A percentile compares a stretch with the other conserved stretches of the same genome.
Conservation (phyloP, 768 basidiomycete species). For the Hydnum rufescens region DNA sequence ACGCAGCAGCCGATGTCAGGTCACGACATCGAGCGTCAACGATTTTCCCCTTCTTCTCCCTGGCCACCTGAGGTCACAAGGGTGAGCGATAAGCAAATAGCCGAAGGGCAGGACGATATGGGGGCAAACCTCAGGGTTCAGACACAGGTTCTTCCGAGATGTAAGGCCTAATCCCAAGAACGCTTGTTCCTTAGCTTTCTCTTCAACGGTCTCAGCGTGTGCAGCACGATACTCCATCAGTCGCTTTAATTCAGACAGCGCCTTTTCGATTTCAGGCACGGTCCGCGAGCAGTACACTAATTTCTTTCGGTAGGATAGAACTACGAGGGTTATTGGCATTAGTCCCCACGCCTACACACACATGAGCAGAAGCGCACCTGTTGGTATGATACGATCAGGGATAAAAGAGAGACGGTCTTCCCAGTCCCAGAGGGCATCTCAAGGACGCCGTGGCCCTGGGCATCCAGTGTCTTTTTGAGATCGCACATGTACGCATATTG, state of each 20-base stretch:
- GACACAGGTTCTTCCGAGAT: constrained; percentile 88
- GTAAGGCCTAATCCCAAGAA: constrained; percentile 87
- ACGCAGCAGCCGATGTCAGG: constrained; percentile 65
- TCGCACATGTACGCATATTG: constrained; percentile 99
- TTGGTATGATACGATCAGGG: constrained; percentile 93
- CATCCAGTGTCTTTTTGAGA: constrained; percentile 88
- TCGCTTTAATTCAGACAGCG: constrained; percentile 82
- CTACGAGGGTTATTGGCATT: constrained; percentile 22
- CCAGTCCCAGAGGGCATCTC: constrained; percentile 99
- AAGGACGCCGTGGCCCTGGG: constrained; percentile 93
- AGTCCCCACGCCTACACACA: background rate
- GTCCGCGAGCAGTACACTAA: constrained; percentile 98
- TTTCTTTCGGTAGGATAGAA: constrained; percentile 79
- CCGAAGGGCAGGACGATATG: background rate
- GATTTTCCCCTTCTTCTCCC: constrained; percentile 95
- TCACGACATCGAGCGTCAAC: constrained; percentile 96
- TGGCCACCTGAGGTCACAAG: constrained; percentile 46
- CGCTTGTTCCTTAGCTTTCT: constrained; percentile 53
- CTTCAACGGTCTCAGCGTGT: constrained; percentile 39
- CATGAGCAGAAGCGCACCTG: constrained; percentile 34
- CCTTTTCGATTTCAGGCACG: constrained; percentile 98
- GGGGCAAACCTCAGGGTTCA: constrained; percentile 64
- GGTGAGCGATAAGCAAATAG: background rate
- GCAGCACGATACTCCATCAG: constrained; percentile 73
- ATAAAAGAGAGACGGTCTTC: constrained; percentile 91